Evolutionary conservation across 257 asterid species (phyloP).

Genomic region (Anisodus tanguticus): DNA sequence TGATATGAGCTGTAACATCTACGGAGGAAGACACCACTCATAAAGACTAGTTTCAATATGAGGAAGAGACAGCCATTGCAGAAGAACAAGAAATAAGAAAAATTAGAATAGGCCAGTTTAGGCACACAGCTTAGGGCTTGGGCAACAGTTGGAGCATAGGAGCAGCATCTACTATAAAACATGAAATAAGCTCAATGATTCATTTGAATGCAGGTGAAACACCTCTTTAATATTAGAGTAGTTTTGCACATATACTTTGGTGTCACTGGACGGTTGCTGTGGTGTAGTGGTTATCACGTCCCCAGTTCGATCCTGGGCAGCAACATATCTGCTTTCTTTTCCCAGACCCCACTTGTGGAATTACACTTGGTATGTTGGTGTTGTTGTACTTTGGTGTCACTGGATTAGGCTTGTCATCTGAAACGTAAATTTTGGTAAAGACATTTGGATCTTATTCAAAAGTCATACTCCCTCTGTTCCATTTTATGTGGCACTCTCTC

Average conservation of each 20-base stretch:
- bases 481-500: neutral
- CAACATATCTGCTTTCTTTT: slow-evolving; percentile 17
- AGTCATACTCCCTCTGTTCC: neutral
- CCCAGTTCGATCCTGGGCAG: slow-evolving; percentile 51
- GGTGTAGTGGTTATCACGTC: slow-evolving; percentile 13
- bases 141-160: neutral
- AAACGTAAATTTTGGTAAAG: neutral
- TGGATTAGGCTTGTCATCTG: neutral
- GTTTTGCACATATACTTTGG: neutral
- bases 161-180: neutral
- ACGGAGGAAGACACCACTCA: neutral
- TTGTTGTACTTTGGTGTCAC: neutral
- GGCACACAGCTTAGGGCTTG: neutral
- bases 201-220: slow-evolving; percentile 8
- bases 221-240: neutral
- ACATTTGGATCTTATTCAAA: neutral
- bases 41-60: slow-evolving; percentile 6
- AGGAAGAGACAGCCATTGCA: neutral
- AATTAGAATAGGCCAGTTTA: neutral
- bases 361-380: neutral
- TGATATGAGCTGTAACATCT: neutral
- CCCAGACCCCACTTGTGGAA: neutral
- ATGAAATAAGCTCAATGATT: slow-evolving; percentile 17
- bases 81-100: neutral
- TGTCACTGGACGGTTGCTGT: neutral